phyloP scores from a whole-genome alignment of 345 rosid genomes.

The Gossypium anomalum region DNA sequence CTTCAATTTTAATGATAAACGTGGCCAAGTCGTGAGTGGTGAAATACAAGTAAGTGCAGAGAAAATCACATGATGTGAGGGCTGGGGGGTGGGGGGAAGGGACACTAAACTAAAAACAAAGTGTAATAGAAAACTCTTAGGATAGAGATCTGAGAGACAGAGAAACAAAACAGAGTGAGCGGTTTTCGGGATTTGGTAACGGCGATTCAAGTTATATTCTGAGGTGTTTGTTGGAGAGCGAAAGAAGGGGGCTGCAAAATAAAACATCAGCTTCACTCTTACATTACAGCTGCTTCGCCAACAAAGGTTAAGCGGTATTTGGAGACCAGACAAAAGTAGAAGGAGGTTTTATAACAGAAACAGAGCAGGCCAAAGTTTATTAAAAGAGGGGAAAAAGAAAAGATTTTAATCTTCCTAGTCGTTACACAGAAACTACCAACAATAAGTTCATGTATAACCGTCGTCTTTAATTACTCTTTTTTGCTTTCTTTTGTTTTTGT shows the following conservation, averaged over 20 bases:
- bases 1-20: not conserved
- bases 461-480: constrained; percentile 7
- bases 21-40: constrained; percentile 8
- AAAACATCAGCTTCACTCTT: constrained; percentile 3
- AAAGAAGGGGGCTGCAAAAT: not conserved
- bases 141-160: constrained; percentile 14
- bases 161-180: constrained; percentile 8
- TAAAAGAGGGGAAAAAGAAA: not conserved
- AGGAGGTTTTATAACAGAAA: constrained; percentile 41
- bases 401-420: constrained; percentile 15
- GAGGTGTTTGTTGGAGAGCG: not conserved
- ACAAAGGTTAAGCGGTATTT: not conserved
- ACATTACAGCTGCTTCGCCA: constrained; percentile 17
- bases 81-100: no score
- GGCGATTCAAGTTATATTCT: constrained; percentile 17
- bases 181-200: constrained; percentile 32
- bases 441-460: constrained; percentile 28
- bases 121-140: not conserved
- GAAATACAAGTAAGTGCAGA: not conserved
- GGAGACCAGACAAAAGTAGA: constrained; percentile 18
- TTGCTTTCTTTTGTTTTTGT: not conserved
- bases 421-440: constrained; percentile 21
- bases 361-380: constrained; percentile 13
- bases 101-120: not conserved
- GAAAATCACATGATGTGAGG: constrained; percentile 12